Percentiles rank a stretch among this genome's conserved stretches.
Evolutionary conservation across 768 basidiomycete genomes (phyloP).

Genomic region (Boletus reticuloceps): DNA sequence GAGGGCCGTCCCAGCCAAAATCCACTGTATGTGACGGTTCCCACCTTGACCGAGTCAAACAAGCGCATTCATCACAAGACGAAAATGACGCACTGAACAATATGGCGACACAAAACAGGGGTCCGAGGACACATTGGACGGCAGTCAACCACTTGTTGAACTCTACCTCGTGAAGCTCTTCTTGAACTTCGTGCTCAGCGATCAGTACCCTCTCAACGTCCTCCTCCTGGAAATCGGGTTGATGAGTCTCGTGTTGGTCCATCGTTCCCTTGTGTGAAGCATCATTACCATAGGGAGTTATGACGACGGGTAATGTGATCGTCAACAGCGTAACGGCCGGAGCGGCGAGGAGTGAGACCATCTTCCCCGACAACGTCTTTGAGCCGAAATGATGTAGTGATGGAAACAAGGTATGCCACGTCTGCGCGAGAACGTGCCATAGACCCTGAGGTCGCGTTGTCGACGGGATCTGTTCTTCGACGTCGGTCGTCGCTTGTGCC

Average conservation of each 20-base stretch:
- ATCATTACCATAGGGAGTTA: slow-evolving; percentile 47
- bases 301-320: slow-evolving; percentile 87
- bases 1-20: slow-evolving; percentile 51
- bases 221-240: slow-evolving; percentile 76
- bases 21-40: slow-evolving; percentile 43
- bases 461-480: slow-evolving; percentile 41
- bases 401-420: slow-evolving; percentile 75
- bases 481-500: slow-evolving; percentile 42
- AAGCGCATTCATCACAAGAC: not conserved
- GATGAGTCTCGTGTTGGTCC: slow-evolving; percentile 38
- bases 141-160: slow-evolving; percentile 86
- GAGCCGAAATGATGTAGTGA: slow-evolving; percentile 70
- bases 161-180: slow-evolving; percentile 61
- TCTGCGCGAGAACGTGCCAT: slow-evolving; percentile 35
- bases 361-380: slow-evolving; percentile 68
- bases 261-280: slow-evolving; percentile 23
- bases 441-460: slow-evolving; percentile 38
- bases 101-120: slow-evolving; percentile 70
- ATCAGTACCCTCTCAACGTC: slow-evolving; percentile 65
- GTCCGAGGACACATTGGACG: slow-evolving; percentile 78
- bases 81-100: slow-evolving; percentile 63
- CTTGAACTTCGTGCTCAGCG: slow-evolving; percentile 71
- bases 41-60: slow-evolving; percentile 24
- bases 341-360: slow-evolving; percentile 76
- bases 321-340: slow-evolving; percentile 87